A percentile compares a stretch with the other conserved stretches of the same genome.
These are phyloP conservation scores for Phytophthora sp. DNA, from an alignment of 352 stramenopile species.

Conservation along the genomic window DNA sequence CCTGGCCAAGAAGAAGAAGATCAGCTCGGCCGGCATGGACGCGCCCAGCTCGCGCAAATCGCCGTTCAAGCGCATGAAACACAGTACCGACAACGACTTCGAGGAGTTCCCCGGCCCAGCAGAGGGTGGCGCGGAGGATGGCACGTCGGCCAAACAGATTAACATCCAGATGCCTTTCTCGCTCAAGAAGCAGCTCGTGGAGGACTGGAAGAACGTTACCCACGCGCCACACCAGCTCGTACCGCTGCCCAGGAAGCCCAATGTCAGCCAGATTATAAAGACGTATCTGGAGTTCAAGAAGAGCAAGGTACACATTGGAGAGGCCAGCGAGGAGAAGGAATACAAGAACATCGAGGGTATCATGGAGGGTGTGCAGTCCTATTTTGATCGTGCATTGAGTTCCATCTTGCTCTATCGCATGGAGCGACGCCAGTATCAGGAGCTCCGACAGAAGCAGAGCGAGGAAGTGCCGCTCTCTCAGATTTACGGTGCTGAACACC, in stretches of 20 bases:
- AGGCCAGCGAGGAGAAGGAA: constrained; percentile 72
- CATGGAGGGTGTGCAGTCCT: constrained; percentile 86
- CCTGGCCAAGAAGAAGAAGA: constrained; percentile 62
- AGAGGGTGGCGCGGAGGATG: background rate
- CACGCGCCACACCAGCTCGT: constrained; percentile 82
- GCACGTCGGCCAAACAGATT: constrained; percentile 46
- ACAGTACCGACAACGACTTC: constrained; percentile 67
- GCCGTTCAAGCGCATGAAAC: constrained; percentile 82
- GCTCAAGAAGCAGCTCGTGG: constrained; percentile 92
- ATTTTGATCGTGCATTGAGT: constrained; percentile 90
- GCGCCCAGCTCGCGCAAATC: constrained; percentile 55
- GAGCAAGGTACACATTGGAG: constrained; percentile 59
- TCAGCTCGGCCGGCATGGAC: constrained; percentile 67
- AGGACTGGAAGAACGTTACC: constrained; percentile 91
- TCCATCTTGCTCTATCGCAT: constrained; percentile 92
- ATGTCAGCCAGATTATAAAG: constrained; percentile 70
- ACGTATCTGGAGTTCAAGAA: constrained; percentile 84
- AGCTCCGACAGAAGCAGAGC: constrained; percentile 64
- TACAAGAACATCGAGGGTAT: constrained; percentile 86
- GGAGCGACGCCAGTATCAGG: constrained; percentile 90
- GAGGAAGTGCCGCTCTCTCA: constrained; percentile 76
- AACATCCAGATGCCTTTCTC: constrained; percentile 90
- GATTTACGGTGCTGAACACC: constrained; percentile 92
- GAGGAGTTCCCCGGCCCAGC: constrained; percentile 53
- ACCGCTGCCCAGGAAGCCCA: constrained; percentile 82